Percentiles rank a stretch among this genome's conserved stretches.
phyloP scores from a whole-genome alignment of 176 grass and related monocot species.

The Pontederia crassipes region DNA sequence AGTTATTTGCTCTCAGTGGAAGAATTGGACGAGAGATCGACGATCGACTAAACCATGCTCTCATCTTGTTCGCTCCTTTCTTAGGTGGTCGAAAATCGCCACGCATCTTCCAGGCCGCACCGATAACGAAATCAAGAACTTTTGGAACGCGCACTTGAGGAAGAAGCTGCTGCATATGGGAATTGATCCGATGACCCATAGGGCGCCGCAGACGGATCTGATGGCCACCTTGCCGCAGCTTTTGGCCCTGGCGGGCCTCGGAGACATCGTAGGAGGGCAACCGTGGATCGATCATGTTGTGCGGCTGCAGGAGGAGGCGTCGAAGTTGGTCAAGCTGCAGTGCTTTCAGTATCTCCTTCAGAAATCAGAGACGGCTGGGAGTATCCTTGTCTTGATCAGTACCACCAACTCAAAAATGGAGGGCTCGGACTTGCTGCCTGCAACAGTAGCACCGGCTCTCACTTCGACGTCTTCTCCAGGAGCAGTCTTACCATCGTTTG shows the following conservation, averaged over 20 bases:
- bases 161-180: slow-evolving; percentile 32
- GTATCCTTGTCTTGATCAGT: not conserved
- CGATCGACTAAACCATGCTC: not conserved
- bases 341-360: not conserved
- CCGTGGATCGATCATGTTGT: not conserved
- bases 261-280: not conserved
- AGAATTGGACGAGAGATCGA: no score
- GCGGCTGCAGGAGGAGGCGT: not conserved
- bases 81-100: slow-evolving; percentile 35
- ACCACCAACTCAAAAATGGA: not conserved
- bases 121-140: slow-evolving; percentile 45
- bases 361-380: not conserved
- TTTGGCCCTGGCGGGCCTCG: slow-evolving; percentile 5
- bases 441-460: not conserved
- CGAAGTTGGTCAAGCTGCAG: slow-evolving; percentile 2
- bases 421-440: not conserved
- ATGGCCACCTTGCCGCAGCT: slow-evolving; percentile 13
- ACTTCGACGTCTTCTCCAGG: not conserved
- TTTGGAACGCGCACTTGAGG: slow-evolving; percentile 37
- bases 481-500: not conserved
- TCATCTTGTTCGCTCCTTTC: not conserved
- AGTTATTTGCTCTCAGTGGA: no score
- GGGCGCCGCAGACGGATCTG: slow-evolving; percentile 9
- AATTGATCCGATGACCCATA: slow-evolving; percentile 25
- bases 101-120: slow-evolving; percentile 33